Conservation (phyloP, 2,329 filamentous ascomycete genomes). For the Microascus cirrosus region DNA sequence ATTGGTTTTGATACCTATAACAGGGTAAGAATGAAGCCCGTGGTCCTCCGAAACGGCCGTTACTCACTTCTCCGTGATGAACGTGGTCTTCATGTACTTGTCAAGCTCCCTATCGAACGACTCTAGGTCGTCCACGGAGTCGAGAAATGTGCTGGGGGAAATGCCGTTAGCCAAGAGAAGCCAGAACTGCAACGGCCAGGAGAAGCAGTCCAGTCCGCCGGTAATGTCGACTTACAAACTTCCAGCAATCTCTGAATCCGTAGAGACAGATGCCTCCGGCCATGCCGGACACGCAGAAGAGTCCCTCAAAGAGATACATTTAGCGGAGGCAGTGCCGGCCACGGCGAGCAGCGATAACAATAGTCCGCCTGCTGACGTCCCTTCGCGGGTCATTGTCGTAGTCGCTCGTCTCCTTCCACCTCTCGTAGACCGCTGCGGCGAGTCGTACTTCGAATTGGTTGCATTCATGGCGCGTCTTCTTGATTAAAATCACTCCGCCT, state of each 20-base stretch:
- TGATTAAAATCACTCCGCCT: not conserved
- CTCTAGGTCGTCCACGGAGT: slow-evolving; percentile 62
- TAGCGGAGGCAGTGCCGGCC: slow-evolving; percentile 14
- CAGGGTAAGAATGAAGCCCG: not conserved
- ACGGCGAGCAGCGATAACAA: slow-evolving; percentile 1
- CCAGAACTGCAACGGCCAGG: not conserved
- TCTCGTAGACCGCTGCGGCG: not conserved
- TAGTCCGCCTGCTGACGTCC: not conserved
- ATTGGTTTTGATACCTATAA: slow-evolving; percentile 62
- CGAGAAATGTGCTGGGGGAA: slow-evolving; percentile 63
- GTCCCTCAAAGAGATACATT: slow-evolving; percentile 56
- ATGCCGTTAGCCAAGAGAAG: slow-evolving; percentile 2
- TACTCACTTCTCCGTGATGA: slow-evolving; percentile 66
- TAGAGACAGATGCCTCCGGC: slow-evolving; percentile 59
- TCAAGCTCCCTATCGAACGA: slow-evolving; percentile 69
- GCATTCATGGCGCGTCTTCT: not conserved
- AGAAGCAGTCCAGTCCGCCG: not conserved
- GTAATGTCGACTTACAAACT: slow-evolving; percentile 47
- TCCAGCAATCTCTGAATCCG: slow-evolving; percentile 41
- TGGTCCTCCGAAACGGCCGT: not conserved
- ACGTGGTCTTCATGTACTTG: slow-evolving; percentile 62
- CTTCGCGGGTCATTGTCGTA: not conserved
- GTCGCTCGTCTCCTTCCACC: not conserved
- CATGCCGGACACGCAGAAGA: slow-evolving; percentile 67
- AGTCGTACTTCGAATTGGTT: not conserved